Percentiles rank a stretch among this genome's conserved stretches.
Conservation (phyloP, 2,329 filamentous ascomycete species). For the Scortechinia acanthostroma region DNA sequence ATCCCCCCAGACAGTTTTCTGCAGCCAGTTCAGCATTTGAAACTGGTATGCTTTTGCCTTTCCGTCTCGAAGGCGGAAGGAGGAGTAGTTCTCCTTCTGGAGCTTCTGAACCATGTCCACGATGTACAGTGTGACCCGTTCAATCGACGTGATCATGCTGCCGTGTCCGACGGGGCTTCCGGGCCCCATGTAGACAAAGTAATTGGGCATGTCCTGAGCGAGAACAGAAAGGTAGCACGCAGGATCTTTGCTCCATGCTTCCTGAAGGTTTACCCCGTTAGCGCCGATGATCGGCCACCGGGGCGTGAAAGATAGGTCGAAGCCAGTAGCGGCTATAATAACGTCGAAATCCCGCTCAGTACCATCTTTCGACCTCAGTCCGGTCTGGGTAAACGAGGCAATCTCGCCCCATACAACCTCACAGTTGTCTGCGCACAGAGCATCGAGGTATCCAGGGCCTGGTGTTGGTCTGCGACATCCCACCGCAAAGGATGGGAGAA, state of each 20-base stretch:
- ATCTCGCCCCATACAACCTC: too few species aligned
- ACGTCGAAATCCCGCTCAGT: slow-evolving; percentile 48
- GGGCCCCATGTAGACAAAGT: slow-evolving; percentile 26
- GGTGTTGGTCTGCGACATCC: slow-evolving; percentile 32
- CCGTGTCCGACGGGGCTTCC: too few species aligned
- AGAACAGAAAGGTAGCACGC: slow-evolving; percentile 19
- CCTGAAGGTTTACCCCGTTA: slow-evolving; percentile 40
- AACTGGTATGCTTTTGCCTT: too few species aligned
- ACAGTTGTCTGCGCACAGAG: too few species aligned
- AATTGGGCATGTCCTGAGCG: slow-evolving; percentile 16
- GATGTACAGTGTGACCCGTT: too few species aligned
- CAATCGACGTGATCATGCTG: too few species aligned
- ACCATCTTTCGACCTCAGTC: slow-evolving; percentile 54
- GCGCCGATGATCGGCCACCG: slow-evolving; percentile 53
- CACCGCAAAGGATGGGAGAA: slow-evolving; percentile 17
- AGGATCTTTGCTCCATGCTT: slow-evolving; percentile 36
- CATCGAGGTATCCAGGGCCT: slow-evolving; percentile 29
- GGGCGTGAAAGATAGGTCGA: slow-evolving; percentile 49
- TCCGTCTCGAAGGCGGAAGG: too few species aligned
- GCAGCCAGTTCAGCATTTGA: too few species aligned
- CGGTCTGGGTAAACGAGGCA: slow-evolving; percentile 46
- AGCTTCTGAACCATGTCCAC: too few species aligned
- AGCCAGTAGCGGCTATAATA: slow-evolving; percentile 63
- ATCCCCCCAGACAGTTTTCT: too few species aligned
- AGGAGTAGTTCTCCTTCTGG: too few species aligned